Percentiles rank a stretch among this genome's conserved stretches.
These are phyloP conservation scores for Protoeuglena noctilucae DNA, from an alignment of 139 green algal species.

Conservation along the genomic window DNA sequence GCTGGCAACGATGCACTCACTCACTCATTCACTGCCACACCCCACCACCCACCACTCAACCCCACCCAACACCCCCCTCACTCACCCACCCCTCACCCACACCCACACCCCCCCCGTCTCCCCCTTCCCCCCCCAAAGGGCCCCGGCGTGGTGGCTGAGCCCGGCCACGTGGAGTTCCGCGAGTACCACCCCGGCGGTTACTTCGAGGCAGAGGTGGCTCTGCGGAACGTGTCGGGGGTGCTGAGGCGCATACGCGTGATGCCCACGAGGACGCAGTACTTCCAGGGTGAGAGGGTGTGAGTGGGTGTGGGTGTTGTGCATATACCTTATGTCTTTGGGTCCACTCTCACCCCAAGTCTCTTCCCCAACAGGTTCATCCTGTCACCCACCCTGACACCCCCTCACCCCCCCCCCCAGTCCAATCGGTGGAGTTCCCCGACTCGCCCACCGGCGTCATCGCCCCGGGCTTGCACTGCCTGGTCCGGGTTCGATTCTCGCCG, in stretches of 20 bases:
- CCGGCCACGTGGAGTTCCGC: no score
- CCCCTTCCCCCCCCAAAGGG: neutral
- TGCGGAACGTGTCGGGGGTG: conserved; percentile 36
- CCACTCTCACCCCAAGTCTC: conserved; percentile 1
- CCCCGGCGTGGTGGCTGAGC: conserved; percentile 20
- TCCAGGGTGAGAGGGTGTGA: conserved; percentile 17
- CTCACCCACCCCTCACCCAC: neutral
- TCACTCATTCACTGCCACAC: no score
- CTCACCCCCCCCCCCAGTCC: conserved; percentile 8
- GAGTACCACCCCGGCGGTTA: conserved; percentile 8
- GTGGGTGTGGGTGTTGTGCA: neutral
- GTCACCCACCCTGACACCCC: conserved; percentile 3
- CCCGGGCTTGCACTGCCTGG: conserved; percentile 19
- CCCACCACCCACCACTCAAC: conserved; percentile 24
- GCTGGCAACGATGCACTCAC: no score
- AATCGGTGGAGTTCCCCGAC: conserved; percentile 3
- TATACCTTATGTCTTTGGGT: conserved; percentile 1
- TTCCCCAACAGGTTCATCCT: conserved; percentile 6
- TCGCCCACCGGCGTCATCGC: conserved; percentile 9
- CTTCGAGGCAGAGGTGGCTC: conserved; percentile 16
- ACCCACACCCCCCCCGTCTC: neutral
- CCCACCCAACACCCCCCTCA: conserved; percentile 21
- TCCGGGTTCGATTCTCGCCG: conserved; percentile 43
- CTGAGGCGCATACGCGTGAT: conserved; percentile 24
- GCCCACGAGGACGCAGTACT: conserved; percentile 36